Conservation (phyloP, 805 yeast genomes). For the Ogataea haglerorum region DNA sequence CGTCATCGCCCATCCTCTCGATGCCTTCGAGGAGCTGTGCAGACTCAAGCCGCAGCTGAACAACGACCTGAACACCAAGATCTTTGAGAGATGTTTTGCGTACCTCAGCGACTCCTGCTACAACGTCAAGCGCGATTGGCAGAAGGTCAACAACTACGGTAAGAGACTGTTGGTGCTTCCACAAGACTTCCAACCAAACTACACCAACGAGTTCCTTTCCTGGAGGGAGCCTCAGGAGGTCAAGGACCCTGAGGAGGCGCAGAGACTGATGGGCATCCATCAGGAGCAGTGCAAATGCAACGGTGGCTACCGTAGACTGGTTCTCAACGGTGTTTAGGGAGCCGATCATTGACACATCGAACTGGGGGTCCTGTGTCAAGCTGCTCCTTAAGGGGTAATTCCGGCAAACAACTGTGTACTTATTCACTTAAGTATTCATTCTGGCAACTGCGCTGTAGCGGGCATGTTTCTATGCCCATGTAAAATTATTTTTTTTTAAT, state of each 20-base stretch:
- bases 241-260: slow-evolving; percentile 45
- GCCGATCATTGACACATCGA: neutral
- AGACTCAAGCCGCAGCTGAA: slow-evolving; percentile 48
- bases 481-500: neutral
- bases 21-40: slow-evolving; percentile 44
- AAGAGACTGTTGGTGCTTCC: slow-evolving; percentile 52
- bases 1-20: slow-evolving; percentile 40
- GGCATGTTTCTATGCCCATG: too few species aligned
- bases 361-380: neutral
- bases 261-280: slow-evolving; percentile 43
- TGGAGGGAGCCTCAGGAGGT: slow-evolving; percentile 50
- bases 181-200: slow-evolving; percentile 46
- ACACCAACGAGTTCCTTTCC: slow-evolving; percentile 46
- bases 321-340: slow-evolving; percentile 18
- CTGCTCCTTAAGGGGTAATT: neutral
- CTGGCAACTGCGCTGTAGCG: neutral
- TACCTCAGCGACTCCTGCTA: slow-evolving; percentile 49
- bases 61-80: slow-evolving; percentile 39
- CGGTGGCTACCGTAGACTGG: slow-evolving; percentile 49
- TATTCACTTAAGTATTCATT: neutral
- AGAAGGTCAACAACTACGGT: slow-evolving; percentile 52
- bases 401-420: neutral
- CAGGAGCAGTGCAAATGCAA: slow-evolving; percentile 44
- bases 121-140: slow-evolving; percentile 57
- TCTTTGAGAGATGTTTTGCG: slow-evolving; percentile 52